Evolutionary conservation across 2,329 filamentous ascomycete genomes (phyloP).

Genomic region (Metarhizium humberi): DNA sequence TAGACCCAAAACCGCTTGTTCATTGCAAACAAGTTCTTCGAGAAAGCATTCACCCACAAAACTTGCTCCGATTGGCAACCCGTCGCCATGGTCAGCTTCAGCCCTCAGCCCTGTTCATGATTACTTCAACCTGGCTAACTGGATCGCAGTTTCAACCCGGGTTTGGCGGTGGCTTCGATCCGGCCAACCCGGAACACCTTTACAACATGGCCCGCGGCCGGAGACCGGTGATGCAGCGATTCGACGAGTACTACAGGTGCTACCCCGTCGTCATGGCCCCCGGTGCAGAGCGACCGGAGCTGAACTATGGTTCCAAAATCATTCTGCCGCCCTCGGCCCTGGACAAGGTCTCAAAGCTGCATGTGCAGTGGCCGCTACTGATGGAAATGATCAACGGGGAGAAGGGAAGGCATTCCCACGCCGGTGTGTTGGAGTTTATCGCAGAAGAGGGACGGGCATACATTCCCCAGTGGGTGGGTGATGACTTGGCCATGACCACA

Average conservation of each 20-base stretch:
- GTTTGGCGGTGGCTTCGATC: conserved; percentile 34
- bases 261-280: conserved; percentile 94
- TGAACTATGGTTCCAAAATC: conserved; percentile 96
- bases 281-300: conserved; percentile 75
- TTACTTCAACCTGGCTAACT: background rate
- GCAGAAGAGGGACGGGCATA: conserved; percentile 96
- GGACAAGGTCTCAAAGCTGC: conserved; percentile 90
- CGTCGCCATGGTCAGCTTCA: background rate
- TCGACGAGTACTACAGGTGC: conserved; percentile 97
- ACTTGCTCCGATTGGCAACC: background rate
- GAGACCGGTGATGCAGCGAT: conserved; percentile 57
- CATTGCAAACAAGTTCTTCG: background rate
- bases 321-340: conserved; percentile 93
- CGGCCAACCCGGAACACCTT: conserved; percentile 37
- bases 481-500: background rate
- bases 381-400: conserved; percentile 92
- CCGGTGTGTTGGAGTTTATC: conserved; percentile 93
- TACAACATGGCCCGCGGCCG: conserved; percentile 40
- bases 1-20: too few species aligned
- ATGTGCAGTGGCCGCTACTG: conserved; percentile 95
- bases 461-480: conserved; percentile 79
- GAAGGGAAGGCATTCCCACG: conserved; percentile 73
- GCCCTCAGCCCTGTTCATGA: background rate
- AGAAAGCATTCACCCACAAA: background rate
- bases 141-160: conserved; percentile 15